A percentile compares a stretch with the other conserved stretches of the same genome.
Conservation (phyloP, 495 filamentous ascomycete species). For the Penicillium odoratum region DNA sequence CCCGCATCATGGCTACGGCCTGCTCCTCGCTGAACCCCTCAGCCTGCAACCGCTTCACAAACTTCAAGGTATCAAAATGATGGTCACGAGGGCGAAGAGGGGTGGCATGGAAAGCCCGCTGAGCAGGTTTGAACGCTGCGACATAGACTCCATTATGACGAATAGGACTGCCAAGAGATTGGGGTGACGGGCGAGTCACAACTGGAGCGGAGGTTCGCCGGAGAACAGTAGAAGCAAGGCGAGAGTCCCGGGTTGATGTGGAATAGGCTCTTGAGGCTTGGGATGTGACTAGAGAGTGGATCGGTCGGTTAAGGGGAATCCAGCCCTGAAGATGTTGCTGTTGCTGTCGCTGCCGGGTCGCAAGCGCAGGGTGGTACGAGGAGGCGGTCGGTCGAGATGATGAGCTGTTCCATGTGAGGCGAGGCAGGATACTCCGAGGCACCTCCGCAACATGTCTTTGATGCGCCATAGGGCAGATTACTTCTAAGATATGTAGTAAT, state of each 20-base stretch:
- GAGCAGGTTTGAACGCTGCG: conserved; percentile 42
- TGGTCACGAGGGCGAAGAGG: conserved; percentile 67
- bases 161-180: conserved; percentile 32
- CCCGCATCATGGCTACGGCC: conserved; percentile 93
- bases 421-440: conserved; percentile 43
- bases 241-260: conserved; percentile 19
- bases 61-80: conserved; percentile 98
- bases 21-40: conserved; percentile 98
- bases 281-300: conserved; percentile 17
- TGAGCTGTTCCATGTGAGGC: conserved; percentile 46
- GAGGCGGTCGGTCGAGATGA: conserved; percentile 38
- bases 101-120: conserved; percentile 68
- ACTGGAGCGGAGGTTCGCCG: conserved; percentile 20
- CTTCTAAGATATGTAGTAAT: background rate
- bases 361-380: conserved; percentile 31
- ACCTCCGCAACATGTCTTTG: conserved; percentile 42
- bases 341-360: conserved; percentile 27
- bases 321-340: conserved; percentile 23
- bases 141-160: conserved; percentile 52
- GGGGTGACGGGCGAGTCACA: conserved; percentile 14
- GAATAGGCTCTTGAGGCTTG: conserved; percentile 26
- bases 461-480: conserved; percentile 30
- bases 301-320: conserved; percentile 26
- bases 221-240: conserved; percentile 22
- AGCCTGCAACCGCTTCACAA: conserved; percentile 82